Conservation (phyloP, 805 yeast species). For the Metschnikowia corniflorae region DNA sequence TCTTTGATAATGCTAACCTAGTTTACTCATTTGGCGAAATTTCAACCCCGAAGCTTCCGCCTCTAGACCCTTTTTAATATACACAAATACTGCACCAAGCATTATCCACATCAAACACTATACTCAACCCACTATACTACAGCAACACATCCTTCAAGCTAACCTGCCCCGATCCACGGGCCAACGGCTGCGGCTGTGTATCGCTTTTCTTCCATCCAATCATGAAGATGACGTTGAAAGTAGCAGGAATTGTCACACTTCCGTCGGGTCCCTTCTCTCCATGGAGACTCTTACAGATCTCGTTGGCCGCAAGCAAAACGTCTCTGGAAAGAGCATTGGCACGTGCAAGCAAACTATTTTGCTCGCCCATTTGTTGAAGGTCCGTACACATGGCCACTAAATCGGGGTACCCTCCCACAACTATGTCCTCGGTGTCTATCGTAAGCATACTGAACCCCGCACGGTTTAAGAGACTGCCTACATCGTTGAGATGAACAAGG, state of each 20-base stretch:
- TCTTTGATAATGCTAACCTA: no score
- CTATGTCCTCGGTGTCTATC: slow-evolving; percentile 77
- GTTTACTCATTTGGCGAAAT: no score
- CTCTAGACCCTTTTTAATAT: no score
- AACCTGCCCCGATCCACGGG: slow-evolving; percentile 68
- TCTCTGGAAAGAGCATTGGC: slow-evolving; percentile 46
- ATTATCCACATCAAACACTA: no score
- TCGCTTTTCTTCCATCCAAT: slow-evolving; percentile 84
- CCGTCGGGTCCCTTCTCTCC: slow-evolving; percentile 54
- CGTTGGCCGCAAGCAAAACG: slow-evolving; percentile 68
- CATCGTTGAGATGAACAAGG: slow-evolving; percentile 70
- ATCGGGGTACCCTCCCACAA: slow-evolving; percentile 73
- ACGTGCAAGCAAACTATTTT: slow-evolving; percentile 61
- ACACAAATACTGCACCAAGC: no score
- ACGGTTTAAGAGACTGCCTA: slow-evolving; percentile 66
- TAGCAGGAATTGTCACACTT: slow-evolving; percentile 61
- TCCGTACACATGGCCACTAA: slow-evolving; percentile 64
- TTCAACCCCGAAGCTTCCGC: no score
- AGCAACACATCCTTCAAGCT: slow-evolving; percentile 61
- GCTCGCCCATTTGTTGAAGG: slow-evolving; percentile 80
- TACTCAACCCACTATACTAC: no score
- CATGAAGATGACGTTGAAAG: slow-evolving; percentile 75
- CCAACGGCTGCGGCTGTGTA: slow-evolving; percentile 66
- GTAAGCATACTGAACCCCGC: slow-evolving; percentile 81
- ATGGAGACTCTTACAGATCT: slow-evolving; percentile 68